Conservation (phyloP, 202 grass and related monocot genomes). For the Musa balbisiana region DNA sequence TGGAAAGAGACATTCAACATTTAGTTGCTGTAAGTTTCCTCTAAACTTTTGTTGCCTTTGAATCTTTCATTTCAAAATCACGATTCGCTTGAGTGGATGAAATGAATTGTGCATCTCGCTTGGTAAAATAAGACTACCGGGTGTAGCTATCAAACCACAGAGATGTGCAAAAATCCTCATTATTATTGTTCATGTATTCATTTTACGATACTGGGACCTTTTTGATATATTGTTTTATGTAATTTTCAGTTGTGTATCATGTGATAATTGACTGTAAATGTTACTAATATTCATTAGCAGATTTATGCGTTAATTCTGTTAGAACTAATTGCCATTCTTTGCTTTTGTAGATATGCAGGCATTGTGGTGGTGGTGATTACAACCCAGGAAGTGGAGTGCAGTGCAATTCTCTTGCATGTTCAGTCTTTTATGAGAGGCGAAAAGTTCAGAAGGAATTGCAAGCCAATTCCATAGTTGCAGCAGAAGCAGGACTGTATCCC, state of each 20-base stretch:
- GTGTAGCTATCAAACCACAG: background rate
- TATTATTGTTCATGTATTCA: background rate
- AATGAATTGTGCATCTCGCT: background rate
- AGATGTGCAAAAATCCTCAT: background rate
- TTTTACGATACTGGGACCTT: no score
- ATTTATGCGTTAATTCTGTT: background rate
- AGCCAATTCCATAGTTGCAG: conserved; percentile 39
- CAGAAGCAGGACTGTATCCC: conserved; percentile 53
- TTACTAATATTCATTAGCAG: no score
- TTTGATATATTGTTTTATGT: no score
- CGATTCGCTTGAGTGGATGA: no score
- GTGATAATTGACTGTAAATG: background rate
- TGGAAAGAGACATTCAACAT: conserved; percentile 82
- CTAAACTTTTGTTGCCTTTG: conserved; percentile 9
- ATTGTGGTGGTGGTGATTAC: conserved; percentile 74
- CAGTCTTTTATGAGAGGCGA: conserved; percentile 78
- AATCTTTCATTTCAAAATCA: background rate
- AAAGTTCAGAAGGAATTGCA: conserved; percentile 64
- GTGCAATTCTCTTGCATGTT: conserved; percentile 77
- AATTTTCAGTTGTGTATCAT: no score
- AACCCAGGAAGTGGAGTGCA: conserved; percentile 63
- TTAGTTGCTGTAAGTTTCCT: conserved; percentile 58
- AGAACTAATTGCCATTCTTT: conserved; percentile 13
- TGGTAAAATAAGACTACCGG: background rate
- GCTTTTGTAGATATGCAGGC: conserved; percentile 56